Base-by-base conservation (phyloP, 345 rosid species). In the Bruguiera parviflora region DNA sequence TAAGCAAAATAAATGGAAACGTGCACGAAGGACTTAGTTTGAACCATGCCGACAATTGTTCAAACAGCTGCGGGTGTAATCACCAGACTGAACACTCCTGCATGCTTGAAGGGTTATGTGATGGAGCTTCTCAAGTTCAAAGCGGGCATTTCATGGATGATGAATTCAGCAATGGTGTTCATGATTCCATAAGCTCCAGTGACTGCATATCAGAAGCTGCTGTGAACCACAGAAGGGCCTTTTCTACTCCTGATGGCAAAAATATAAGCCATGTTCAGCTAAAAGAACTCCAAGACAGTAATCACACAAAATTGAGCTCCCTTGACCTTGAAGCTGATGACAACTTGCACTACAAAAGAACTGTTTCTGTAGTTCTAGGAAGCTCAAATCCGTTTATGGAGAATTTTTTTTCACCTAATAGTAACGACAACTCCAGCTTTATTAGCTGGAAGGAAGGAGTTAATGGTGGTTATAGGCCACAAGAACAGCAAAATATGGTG, bases 381-480 rank as follows among this genome's bases (percentile, higher is more conserved):
- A 66, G 81, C 73, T 77, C 89, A 7, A 65, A 63, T 29, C 70
- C n/a, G 65, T 75, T 69, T 25, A 43, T 62, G 6, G 80, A 58
- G 61, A 71, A 71, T 46, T 67, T 28, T 2, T 61, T 73, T 73
- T 66, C 74, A 32, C 71, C 22, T 58, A 65, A 80, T 57, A 63
- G 71, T 32, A 75, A 80, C 46, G 60, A 71, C 66, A 83, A 73
- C 68, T 86, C 97, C 59, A 85, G 88, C 83, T 88, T 91, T 76
- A 56, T 67, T 61, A 63, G 74, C 20, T 91, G 98, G 97, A 84
- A 86, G 82, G 80, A 74, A 71, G 75, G 43, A 66, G 86, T 32
- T 10, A 43, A 61, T 31, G 65, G 77, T 24, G 66, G 63, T 61
- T 68, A 49, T 51, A 71, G 67, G 70, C 70, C 81, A 29, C 62